Conservation (phyloP, 768 basidiomycete species). For the Termitomyces sp. region DNA sequence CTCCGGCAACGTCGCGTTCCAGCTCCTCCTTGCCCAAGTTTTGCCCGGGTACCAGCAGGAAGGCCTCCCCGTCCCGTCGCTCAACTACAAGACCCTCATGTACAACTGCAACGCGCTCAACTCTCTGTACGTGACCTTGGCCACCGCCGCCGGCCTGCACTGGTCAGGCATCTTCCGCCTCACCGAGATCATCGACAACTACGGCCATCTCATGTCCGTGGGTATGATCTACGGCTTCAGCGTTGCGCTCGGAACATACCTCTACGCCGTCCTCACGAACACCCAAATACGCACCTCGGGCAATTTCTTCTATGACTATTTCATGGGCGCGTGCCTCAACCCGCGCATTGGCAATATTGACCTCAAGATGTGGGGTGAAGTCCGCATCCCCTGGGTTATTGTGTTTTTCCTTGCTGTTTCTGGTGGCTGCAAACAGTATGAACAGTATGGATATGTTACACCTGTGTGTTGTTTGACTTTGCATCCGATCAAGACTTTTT, state of each 20-base stretch:
- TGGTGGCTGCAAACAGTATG: slow-evolving; percentile 94
- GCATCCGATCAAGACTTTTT: neutral
- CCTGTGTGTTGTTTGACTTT: slow-evolving; percentile 51
- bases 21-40: slow-evolving; percentile 86
- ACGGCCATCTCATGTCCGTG: slow-evolving; percentile 93
- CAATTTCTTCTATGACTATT: slow-evolving; percentile 90
- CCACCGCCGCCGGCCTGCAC: slow-evolving; percentile 73
- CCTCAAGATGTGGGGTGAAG: slow-evolving; percentile 98
- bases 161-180: slow-evolving; percentile 82
- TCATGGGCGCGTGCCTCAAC: slow-evolving; percentile 95
- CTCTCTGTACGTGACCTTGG: slow-evolving; percentile 80
- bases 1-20: slow-evolving; percentile 81
- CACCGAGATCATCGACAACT: slow-evolving; percentile 93
- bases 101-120: slow-evolving; percentile 96
- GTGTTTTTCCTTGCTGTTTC: slow-evolving; percentile 92
- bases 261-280: slow-evolving; percentile 71
- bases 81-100: slow-evolving; percentile 87
- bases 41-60: slow-evolving; percentile 93
- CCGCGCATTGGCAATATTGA: slow-evolving; percentile 90
- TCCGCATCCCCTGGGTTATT: slow-evolving; percentile 95
- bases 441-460: slow-evolving; percentile 86
- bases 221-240: slow-evolving; percentile 89
- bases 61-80: slow-evolving; percentile 93
- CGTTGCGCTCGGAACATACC: slow-evolving; percentile 78
- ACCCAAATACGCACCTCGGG: slow-evolving; percentile 93